Conservation (phyloP, 192 early-diverging fungal species). For the Podila minutissima region DNA sequence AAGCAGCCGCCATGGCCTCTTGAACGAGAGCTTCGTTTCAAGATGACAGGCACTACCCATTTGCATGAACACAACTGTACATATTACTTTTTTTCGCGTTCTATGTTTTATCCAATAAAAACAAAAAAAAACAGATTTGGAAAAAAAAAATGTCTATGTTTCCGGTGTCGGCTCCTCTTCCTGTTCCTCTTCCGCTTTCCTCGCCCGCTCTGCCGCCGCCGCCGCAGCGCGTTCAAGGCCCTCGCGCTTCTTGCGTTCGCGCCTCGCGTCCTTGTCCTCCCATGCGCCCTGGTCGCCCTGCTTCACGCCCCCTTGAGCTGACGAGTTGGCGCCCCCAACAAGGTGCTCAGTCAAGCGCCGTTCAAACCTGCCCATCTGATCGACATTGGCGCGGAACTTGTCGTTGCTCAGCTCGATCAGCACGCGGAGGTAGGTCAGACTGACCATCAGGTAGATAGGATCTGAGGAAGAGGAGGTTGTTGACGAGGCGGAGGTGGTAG, state of each 20-base stretch:
- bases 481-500: background rate
- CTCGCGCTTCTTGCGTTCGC: conserved; percentile 52
- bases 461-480: background rate
- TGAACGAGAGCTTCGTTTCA: background rate
- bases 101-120: background rate
- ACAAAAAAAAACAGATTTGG: background rate
- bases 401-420: conserved; percentile 54
- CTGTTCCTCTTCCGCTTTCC: background rate
- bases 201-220: conserved; percentile 12
- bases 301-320: background rate
- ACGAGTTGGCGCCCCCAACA: conserved; percentile 4
- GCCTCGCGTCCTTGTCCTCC: conserved; percentile 57
- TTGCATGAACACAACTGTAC: background rate
- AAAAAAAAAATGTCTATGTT: too few species aligned
- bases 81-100: background rate
- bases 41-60: too few species aligned
- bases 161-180: background rate
- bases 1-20: conserved; percentile 2
- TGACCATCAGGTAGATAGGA: conserved; percentile 53
- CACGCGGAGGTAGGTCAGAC: conserved; percentile 50
- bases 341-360: conserved; percentile 23
- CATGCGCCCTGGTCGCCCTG: conserved; percentile 43
- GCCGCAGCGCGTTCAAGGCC: conserved; percentile 27
- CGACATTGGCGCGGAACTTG: conserved; percentile 52
- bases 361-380: conserved; percentile 35